phyloP scores from a whole-genome alignment of 192 early-diverging fungal genomes.

The Coemansia sp. region DNA sequence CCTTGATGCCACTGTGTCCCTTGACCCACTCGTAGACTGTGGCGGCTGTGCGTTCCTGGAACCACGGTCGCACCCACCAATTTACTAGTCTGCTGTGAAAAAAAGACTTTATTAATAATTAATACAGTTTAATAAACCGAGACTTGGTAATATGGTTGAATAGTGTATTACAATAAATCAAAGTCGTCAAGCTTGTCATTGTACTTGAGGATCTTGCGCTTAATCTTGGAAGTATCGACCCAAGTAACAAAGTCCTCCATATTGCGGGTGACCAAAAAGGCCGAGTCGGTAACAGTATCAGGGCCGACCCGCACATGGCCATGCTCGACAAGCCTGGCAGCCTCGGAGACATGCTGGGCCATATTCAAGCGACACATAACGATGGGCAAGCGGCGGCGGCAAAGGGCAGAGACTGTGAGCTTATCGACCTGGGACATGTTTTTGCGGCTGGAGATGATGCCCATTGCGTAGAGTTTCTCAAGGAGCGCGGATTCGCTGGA shows the following conservation, averaged over 20 bases:
- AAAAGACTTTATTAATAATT: too few species aligned
- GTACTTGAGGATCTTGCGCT: constrained; percentile 93
- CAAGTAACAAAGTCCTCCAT: constrained; percentile 98
- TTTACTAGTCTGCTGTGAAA: too few species aligned
- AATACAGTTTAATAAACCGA: too few species aligned
- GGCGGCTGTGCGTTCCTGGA: too few species aligned
- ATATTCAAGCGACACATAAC: constrained; percentile 94
- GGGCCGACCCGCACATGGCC: constrained; percentile 94
- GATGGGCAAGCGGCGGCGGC: constrained; percentile 80
- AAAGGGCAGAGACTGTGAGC: constrained; percentile 83
- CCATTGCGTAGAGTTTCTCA: constrained; percentile 84
- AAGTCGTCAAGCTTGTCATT: constrained; percentile 91
- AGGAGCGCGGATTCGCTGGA: constrained; percentile 75
- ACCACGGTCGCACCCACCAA: too few species aligned
- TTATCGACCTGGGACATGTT: constrained; percentile 75
- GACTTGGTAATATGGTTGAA: too few species aligned
- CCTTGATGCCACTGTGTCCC: too few species aligned
- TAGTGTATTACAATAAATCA: constrained; percentile 78
- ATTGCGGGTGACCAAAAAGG: constrained; percentile 78
- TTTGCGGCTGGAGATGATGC: constrained; percentile 73
- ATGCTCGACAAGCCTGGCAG: constrained; percentile 88
- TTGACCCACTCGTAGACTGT: too few species aligned
- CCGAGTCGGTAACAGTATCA: constrained; percentile 85
- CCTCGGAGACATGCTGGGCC: constrained; percentile 90
- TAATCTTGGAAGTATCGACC: constrained; percentile 97